Evolutionary conservation across 768 basidiomycete genomes (phyloP), one percentile per base, ranked within the genome.

Genomic region (Rhizopogon salebrosus): DNA sequence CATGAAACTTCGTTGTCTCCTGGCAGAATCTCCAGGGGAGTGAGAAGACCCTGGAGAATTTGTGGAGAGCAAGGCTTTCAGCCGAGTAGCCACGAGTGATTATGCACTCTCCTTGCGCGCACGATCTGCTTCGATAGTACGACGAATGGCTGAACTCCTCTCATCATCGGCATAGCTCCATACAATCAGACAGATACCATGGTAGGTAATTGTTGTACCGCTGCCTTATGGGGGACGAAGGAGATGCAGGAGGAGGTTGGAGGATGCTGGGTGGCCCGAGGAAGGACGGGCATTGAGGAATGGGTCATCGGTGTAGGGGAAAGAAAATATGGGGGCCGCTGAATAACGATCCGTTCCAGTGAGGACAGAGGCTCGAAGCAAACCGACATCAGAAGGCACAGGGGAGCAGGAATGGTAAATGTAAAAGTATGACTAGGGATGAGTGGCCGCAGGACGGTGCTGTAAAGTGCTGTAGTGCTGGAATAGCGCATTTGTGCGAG

Each of bases 111-210:
- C 88, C 65, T 89, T 89, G 51, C 88, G 82, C 38, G 79, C 82
- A 41, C 88, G 82, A 43, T 85, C 82, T 0, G 86, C 85, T 64
- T 92, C 90, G 45, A 91, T 77, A 6, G 89, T 89, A 46, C 86
- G 80, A 20, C 92, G 83, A 60, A 95, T 94, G 1, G 92, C 92
- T 13, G 76, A 78, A 51, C 87, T 85, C 43, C 93, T 84, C 60
- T 93, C 87, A 0, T 85, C 85, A 64, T 98, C 95, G 18, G 93
- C 93, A 62, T 95, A 93, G 3, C 90, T 92, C 93, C 93, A 98
- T 2, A 97, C 92, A 1, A 92, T 93, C 54, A 98, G 76, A 60
- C 92, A 92, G 35, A 95, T 92, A 42, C 92, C 93, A 63, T 97
- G 83, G 65, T 92, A 95, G 8, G 87, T 84, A 55, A 91, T 66